phyloP scores from a whole-genome alignment of 83 land plant genomes.

The Thuja plicata region DNA sequence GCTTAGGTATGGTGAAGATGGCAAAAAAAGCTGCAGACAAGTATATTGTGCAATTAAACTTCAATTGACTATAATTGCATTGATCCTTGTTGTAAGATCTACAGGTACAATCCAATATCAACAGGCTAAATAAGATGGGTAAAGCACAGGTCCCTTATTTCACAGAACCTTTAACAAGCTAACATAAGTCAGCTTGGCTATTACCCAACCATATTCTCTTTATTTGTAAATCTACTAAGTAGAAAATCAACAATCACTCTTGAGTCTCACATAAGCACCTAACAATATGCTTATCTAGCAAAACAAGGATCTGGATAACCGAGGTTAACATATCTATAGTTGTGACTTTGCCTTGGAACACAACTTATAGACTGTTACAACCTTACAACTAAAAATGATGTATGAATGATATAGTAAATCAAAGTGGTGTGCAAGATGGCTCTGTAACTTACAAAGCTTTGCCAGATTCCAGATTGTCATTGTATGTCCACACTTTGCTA shows the following conservation, averaged over 20 bases:
- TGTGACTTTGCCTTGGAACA: background rate
- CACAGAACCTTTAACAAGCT: background rate
- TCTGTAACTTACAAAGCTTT: conserved; percentile 45
- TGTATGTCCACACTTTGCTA: conserved; percentile 65
- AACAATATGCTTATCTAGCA: background rate
- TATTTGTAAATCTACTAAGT: background rate
- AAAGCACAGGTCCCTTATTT: background rate
- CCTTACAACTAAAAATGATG: background rate
- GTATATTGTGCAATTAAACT: conserved; percentile 15
- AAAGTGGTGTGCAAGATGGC: background rate
- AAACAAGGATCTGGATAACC: background rate
- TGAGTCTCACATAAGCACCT: background rate
- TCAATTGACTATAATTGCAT: background rate
- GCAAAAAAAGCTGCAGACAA: conserved; percentile 61
- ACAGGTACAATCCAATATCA: background rate
- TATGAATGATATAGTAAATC: background rate
- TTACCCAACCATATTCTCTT: background rate
- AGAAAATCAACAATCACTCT: background rate
- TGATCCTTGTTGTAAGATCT: background rate
- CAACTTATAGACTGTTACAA: background rate
- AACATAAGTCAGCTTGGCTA: background rate
- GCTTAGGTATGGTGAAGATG: conserved; percentile 62
- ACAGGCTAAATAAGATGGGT: background rate
- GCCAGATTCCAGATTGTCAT: conserved; percentile 67
- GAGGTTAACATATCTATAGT: background rate